These are phyloP conservation scores for Phaseolus lunatus DNA, from an alignment of 306 rosid species.

Conservation along the genomic window DNA sequence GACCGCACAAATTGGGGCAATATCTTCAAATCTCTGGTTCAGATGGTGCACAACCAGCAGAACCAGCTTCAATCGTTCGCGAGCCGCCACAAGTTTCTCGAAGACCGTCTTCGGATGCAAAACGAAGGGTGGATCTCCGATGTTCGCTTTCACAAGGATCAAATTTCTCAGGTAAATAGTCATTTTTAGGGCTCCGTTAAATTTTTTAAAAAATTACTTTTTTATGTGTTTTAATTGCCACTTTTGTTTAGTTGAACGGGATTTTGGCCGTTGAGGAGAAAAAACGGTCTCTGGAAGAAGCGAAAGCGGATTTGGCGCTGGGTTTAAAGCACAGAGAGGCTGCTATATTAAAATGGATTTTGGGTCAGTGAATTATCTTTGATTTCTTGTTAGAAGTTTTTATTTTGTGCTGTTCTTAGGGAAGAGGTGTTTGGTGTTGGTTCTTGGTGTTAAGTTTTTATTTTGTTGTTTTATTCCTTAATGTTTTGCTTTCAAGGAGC, in stretches of 20 bases:
- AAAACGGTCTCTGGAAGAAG: conserved; percentile 53
- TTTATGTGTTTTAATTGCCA: conserved; percentile 30
- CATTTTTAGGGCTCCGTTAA: conserved; percentile 47
- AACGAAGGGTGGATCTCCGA: conserved; percentile 69
- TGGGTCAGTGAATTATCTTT: conserved; percentile 62
- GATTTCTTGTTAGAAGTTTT: not conserved
- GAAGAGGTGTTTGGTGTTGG: not conserved
- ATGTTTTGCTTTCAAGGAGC: not conserved
- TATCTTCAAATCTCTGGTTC: conserved; percentile 59
- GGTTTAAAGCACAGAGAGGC: conserved; percentile 66
- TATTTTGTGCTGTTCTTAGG: not conserved
- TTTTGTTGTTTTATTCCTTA: conserved; percentile 10
- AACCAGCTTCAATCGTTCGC: conserved; percentile 68
- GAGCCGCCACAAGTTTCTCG: conserved; percentile 58
- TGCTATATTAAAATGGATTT: conserved; percentile 47
- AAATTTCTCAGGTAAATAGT: conserved; percentile 59
- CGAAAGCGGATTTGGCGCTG: conserved; percentile 56
- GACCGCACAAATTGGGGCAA: conserved; percentile 65
- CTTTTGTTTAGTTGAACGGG: conserved; percentile 59
- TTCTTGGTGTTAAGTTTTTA: conserved; percentile 33
- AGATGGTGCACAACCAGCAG: conserved; percentile 65
- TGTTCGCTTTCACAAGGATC: conserved; percentile 53
- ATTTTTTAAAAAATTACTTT: not conserved
- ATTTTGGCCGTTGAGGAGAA: conserved; percentile 55
- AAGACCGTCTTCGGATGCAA: conserved; percentile 62